Conservation (phyloP, 176 grass and related monocot genomes). For the Lolium rigidum region DNA sequence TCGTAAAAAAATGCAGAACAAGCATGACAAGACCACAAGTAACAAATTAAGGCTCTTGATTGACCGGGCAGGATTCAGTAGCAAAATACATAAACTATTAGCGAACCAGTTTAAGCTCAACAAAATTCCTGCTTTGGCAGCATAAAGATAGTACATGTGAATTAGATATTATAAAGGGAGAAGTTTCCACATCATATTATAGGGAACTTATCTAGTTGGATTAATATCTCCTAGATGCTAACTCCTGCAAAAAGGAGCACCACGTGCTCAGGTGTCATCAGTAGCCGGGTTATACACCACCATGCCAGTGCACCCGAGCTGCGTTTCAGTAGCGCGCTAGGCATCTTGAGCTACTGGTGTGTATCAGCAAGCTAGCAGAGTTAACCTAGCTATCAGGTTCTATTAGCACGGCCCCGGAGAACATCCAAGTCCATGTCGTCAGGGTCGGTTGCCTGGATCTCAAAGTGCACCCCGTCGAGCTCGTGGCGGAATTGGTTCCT, state of each 20-base stretch:
- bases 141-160: conserved; percentile 3
- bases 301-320: conserved; percentile 37
- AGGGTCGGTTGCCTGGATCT: conserved; percentile 78
- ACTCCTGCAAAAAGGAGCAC: background rate
- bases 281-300: conserved; percentile 32
- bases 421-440: conserved; percentile 70
- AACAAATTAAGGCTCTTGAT: background rate
- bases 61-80: background rate
- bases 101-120: conserved; percentile 24
- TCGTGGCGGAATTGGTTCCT: conserved; percentile 64
- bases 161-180: background rate
- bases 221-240: conserved; percentile 24
- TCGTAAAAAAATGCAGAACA: background rate
- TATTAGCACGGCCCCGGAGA: conserved; percentile 58
- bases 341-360: conserved; percentile 12
- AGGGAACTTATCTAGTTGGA: conserved; percentile 35
- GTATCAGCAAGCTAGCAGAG: conserved; percentile 16
- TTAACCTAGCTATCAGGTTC: conserved; percentile 46
- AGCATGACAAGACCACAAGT: background rate
- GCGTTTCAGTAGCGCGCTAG: conserved; percentile 23
- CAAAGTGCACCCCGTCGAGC: conserved; percentile 79
- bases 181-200: conserved; percentile 41
- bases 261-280: conserved; percentile 37
- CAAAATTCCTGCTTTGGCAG: conserved; percentile 1
- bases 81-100: conserved; percentile 4